phyloP scores from a whole-genome alignment of 306 rosid species.

The Ormosia semicastrata region DNA sequence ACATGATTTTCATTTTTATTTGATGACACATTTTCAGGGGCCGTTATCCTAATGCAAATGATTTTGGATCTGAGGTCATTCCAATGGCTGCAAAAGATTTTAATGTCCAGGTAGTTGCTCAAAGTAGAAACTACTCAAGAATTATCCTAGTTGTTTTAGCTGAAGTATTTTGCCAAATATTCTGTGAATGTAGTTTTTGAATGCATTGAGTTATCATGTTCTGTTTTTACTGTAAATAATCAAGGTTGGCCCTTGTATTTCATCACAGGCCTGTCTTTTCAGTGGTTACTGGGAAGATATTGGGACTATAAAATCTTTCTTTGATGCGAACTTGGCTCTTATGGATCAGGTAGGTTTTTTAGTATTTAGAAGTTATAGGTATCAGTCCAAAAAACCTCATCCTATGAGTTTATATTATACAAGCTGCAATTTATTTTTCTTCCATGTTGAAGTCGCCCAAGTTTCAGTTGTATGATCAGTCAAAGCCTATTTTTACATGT shows the following conservation, averaged over 20 bases:
- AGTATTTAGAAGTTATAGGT: slow-evolving; percentile 6
- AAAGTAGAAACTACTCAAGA: neutral
- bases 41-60: slow-evolving; percentile 51
- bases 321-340: slow-evolving; percentile 54
- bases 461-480: slow-evolving; percentile 54
- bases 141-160: neutral
- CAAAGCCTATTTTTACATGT: slow-evolving; percentile 44
- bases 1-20: neutral
- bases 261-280: slow-evolving; percentile 51
- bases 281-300: slow-evolving; percentile 60
- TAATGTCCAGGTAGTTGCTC: slow-evolving; percentile 45
- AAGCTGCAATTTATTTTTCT: slow-evolving; percentile 24
- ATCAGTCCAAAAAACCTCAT: neutral
- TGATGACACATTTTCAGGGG: slow-evolving; percentile 28
- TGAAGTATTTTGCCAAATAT: neutral
- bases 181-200: slow-evolving; percentile 1
- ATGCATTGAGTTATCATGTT: slow-evolving; percentile 13
- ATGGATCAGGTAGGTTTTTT: slow-evolving; percentile 45
- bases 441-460: slow-evolving; percentile 45
- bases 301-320: slow-evolving; percentile 58
- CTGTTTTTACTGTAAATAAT: slow-evolving; percentile 4
- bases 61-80: slow-evolving; percentile 56
- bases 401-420: neutral
- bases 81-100: slow-evolving; percentile 52
- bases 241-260: slow-evolving; percentile 21